Evolutionary conservation across 352 stramenopile genomes (phyloP), one percentile per base, ranked within the genome.

Genomic region (Peronospora belbahrii): DNA sequence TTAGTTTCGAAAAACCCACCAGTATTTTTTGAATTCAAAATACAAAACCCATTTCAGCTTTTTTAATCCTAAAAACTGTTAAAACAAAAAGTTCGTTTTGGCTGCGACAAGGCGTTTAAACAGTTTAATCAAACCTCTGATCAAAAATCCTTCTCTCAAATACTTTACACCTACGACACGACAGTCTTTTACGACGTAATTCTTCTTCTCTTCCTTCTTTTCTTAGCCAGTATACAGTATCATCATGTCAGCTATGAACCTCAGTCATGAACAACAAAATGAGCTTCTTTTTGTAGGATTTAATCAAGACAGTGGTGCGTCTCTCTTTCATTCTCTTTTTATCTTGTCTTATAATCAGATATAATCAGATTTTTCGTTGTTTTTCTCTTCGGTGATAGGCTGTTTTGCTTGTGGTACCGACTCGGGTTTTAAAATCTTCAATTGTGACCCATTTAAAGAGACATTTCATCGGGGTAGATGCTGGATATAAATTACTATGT

Each of bases 371-470:
- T 4, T 15, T 15, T 28, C 24, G 25, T 0, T 42, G 5, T 42
- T 11, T 25, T 11, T 15, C 15, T 28, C 20, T 31, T 0, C 40
- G 6, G 35, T 11, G 20, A 8, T 35, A 95, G 87, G 89, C 31
- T 97, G 90, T 65, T 96, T 97, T 52, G 85, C 90, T 9, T 97
- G 87, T 37, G 95, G 96, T 15, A 98, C 95, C 2, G 90, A 96
- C 46, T 89, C 79, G 13, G 97, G 97, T 17, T 99, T 99, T 71
- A 88, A 95, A 45, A 98, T 99, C 52, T 98, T 97, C 71, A 99
- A 99, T 67, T 94, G 96, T 25, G 80, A 98, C 61, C 97, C 97
- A 6, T 97, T 97, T 61, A 95, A 96, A 44, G 91, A 98, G 65
- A 98, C 91, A 0, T 98, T 99, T 56, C 80, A 96, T 36, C 79